Evolutionary conservation across 257 asterid genomes (phyloP), one percentile per base, ranked within the genome.

Genomic region (Solanum verrucosum): DNA sequence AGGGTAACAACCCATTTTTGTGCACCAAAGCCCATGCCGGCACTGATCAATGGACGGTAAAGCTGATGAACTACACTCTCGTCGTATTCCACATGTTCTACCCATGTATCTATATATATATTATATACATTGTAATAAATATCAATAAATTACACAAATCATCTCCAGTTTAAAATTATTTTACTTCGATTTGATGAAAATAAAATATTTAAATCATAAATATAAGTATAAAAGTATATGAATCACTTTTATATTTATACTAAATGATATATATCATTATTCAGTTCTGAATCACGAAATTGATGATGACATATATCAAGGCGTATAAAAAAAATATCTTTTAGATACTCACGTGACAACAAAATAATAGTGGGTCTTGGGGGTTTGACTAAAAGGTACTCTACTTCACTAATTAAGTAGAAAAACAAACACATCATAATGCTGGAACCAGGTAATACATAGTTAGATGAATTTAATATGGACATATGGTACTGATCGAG

Each of bases 11-110:
- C 78, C 99, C 99, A 97, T 34, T 97, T 49, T 23, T 90, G 96
- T 0, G 98, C 96, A 7, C 99, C 99, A 49, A 97, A 97, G 12
- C 98, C 99, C 96, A 97, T 92, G 13, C 99, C 98, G 12, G 96
- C 87, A 12, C 90, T 83, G 65, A 97, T 87, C 86, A 93, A 34
- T 9, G 96, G 90, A 33, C 96, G 95, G 85, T 95, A 97, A 65
- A 95, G 93, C 70, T 94, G 94, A 92, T 97, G 98, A 42, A 96
- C 91, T 3, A 74, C 86, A 3, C 91, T 90, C 84, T 97, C 98
- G 27, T 97, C 98, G 27, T 95, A 97, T 70, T 97, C 98, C 0
- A 92, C 90, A 85, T 97, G 99, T 77, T 97, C 99, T 15, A 97
- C 92, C 98, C 98, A 97, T 25, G 98, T 96, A 97, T 96, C 99